Base-by-base conservation (phyloP, 768 basidiomycete genomes). In the Naganishia onofrii region DNA sequence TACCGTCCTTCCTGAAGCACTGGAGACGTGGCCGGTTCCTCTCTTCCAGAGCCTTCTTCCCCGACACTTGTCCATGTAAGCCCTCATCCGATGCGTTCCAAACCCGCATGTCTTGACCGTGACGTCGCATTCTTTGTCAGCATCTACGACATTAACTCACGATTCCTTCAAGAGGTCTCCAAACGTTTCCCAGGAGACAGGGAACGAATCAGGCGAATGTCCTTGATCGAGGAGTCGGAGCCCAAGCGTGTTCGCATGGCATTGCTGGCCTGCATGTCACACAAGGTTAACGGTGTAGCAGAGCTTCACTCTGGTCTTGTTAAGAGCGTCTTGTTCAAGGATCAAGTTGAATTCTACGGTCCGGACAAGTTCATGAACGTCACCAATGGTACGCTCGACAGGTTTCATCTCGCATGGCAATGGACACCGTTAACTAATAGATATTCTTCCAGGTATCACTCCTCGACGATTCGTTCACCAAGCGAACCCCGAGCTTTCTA, bases 221-320 rank as follows among this genome's bases (percentile, higher is more conserved):
- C 90, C 5, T 83, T 99, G 76, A 94, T 98, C 72, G 90, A 98
- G 91, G 93, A 95, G 87, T 90, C 91, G 19, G 79, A 85, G 70
- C 92, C 92, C 6, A 87, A 95, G 81, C 87, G 91, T 76, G 85
- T 96, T 71, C 76, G 82, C 48, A 82, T 81, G 80, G 80, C 80
- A 10, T 88, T 90, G 81, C 84, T 99, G 29, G 96, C 96, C 21
- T 79, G 89, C 97, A 70, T 93, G 86, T 81, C 75, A 55, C 73
- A 79, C 70, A 76, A 79, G 69, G 69, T 70, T 76, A 99, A 99
- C 75, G 95, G 96, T 76, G 96, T 98, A 17, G 95, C 96, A 12
- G 95, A 93, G 86, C 84, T 98, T 31, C 96, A 98, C 84, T 90
- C 89, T 70, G 89, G 92, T 66, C 86, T 98, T 53, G 90, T 98